Percentiles rank a stretch among this genome's conserved stretches.
Conservation (phyloP, 305 asterid species). For the Fraxinus baroniana region DNA sequence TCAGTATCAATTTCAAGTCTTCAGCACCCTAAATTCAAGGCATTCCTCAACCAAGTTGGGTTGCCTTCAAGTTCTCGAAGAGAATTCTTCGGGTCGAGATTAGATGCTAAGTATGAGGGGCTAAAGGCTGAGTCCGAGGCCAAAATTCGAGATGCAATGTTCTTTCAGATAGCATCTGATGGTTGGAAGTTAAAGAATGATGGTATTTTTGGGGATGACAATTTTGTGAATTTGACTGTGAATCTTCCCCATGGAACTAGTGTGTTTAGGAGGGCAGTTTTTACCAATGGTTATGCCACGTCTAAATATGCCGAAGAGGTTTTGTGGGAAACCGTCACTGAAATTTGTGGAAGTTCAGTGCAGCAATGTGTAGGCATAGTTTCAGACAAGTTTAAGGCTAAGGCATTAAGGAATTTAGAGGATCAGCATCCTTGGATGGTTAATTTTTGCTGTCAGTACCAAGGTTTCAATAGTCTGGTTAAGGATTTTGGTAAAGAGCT, state of each 20-base stretch:
- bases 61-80: conserved; percentile 57
- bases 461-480: conserved; percentile 62
- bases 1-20: conserved; percentile 72
- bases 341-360: conserved; percentile 60
- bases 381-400: conserved; percentile 81
- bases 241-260: conserved; percentile 92
- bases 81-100: conserved; percentile 55
- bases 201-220: conserved; percentile 47
- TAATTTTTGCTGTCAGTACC: conserved; percentile 77
- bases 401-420: conserved; percentile 73
- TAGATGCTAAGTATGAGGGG: conserved; percentile 66
- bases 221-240: conserved; percentile 59
- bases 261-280: conserved; percentile 65
- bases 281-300: conserved; percentile 57
- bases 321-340: conserved; percentile 72
- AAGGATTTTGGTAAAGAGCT: conserved; percentile 80
- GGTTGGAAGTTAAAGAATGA: conserved; percentile 64
- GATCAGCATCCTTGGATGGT: conserved; percentile 91
- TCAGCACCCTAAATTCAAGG: conserved; percentile 90
- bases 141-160: conserved; percentile 85
- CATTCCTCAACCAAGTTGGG: conserved; percentile 75
- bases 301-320: conserved; percentile 79
- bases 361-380: conserved; percentile 85
- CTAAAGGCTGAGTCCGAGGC: conserved; percentile 69
- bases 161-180: conserved; percentile 81